A percentile compares a stretch with the other conserved stretches of the same genome.
Conservation (phyloP, 2,329 filamentous ascomycete genomes). For the Acephala macrosclerotiorum region DNA sequence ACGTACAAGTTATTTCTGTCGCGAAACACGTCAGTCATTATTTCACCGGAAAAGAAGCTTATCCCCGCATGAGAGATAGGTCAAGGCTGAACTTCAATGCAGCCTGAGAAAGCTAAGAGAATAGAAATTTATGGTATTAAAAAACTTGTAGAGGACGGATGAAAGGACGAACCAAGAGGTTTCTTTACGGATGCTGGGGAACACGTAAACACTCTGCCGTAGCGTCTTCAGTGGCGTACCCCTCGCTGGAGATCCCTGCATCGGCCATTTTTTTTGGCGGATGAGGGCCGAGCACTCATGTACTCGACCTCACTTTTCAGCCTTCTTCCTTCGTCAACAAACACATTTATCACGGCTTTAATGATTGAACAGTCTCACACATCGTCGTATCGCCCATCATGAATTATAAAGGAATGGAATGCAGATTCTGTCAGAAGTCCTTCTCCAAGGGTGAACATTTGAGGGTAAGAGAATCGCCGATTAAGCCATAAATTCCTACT, state of each 20-base stretch:
- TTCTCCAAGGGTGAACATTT: slow-evolving; percentile 52
- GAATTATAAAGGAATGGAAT: slow-evolving; percentile 39
- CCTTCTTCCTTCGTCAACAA: slow-evolving; percentile 8
- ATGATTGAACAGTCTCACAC: not conserved
- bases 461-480: slow-evolving; percentile 35
- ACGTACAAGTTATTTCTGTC: not conserved
- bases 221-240: not conserved
- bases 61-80: not conserved
- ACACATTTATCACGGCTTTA: not conserved
- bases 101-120: not conserved
- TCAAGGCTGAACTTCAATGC: not conserved
- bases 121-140: not conserved
- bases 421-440: slow-evolving; percentile 49
- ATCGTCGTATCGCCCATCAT: not conserved
- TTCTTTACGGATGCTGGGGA: not conserved
- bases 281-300: not conserved
- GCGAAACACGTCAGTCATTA: not conserved
- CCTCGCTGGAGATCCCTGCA: not conserved
- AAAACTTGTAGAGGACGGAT: not conserved
- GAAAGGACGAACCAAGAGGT: not conserved
- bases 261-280: not conserved
- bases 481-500: slow-evolving; percentile 14
- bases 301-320: not conserved
- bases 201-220: slow-evolving; percentile 2
- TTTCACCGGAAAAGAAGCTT: not conserved